These are phyloP conservation scores for Boletus rufocinnamomeus DNA, from an alignment of 768 basidiomycete species.

Conservation along the genomic window DNA sequence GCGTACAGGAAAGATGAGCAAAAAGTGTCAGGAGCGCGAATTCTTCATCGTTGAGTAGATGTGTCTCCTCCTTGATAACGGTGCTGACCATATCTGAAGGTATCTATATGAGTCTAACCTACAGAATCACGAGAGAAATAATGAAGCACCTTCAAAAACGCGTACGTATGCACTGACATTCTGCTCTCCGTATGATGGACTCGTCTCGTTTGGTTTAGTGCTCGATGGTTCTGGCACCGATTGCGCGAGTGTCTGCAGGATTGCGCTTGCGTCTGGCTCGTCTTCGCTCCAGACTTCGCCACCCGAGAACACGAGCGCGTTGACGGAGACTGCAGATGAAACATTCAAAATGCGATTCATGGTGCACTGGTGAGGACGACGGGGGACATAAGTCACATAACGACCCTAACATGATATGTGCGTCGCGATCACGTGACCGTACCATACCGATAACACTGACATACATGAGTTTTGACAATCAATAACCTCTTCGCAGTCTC, in stretches of 20 bases:
- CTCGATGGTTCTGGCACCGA: slow-evolving; percentile 17
- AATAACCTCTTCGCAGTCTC: slow-evolving; percentile 49
- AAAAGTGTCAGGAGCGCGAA: slow-evolving; percentile 45
- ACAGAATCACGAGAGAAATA: not conserved
- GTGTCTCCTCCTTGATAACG: slow-evolving; percentile 49
- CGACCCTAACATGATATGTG: not conserved
- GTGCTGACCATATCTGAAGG: slow-evolving; percentile 55
- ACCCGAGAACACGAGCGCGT: slow-evolving; percentile 35
- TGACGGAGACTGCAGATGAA: slow-evolving; percentile 19
- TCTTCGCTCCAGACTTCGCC: slow-evolving; percentile 27
- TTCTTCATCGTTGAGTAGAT: slow-evolving; percentile 55
- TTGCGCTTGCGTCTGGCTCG: slow-evolving; percentile 8
- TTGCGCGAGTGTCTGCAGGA: slow-evolving; percentile 11
- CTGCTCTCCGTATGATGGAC: slow-evolving; percentile 5
- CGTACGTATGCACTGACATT: slow-evolving; percentile 30
- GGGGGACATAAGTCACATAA: too few relatives aligned
- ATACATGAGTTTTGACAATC: not conserved
- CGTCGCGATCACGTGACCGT: slow-evolving; percentile 17
- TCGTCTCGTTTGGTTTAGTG: slow-evolving; percentile 1
- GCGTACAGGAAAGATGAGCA: slow-evolving; percentile 52
- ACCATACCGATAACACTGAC: not conserved
- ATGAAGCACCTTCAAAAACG: slow-evolving; percentile 32
- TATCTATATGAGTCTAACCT: slow-evolving; percentile 2
- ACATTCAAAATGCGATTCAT: slow-evolving; percentile 14
- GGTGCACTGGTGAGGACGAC: not conserved